phyloP scores from a whole-genome alignment of 1,284 basidiomycete genomes.

The Tetrapyrgos nigripes region DNA sequence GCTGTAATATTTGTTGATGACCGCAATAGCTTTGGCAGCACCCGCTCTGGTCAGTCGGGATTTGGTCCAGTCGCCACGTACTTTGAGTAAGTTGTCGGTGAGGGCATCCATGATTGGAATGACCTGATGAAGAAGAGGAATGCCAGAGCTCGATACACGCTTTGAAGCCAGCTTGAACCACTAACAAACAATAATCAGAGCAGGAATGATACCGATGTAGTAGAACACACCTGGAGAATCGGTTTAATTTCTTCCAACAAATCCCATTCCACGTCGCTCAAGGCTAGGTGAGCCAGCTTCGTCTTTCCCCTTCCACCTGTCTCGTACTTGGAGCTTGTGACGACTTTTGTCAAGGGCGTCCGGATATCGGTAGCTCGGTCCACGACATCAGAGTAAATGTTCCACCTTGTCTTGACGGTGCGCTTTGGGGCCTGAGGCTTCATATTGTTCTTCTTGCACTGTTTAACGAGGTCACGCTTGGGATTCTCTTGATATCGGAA shows the following conservation, averaged over 20 bases:
- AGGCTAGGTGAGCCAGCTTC: neutral
- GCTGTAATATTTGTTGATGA: neutral
- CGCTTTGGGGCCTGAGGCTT: conserved; percentile 10
- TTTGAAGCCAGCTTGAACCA: neutral
- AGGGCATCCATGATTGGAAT: conserved; percentile 1
- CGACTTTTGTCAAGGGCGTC: conserved; percentile 6
- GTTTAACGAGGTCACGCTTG: neutral
- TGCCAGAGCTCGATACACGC: neutral
- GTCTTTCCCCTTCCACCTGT: neutral
- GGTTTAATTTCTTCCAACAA: conserved; percentile 4
- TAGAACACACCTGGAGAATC: neutral
- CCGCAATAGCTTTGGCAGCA: conserved; percentile 1
- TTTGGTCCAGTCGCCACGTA: neutral
- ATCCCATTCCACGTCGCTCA: conserved; percentile 10
- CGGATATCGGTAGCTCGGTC: conserved; percentile 10
- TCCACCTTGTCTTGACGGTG: conserved; percentile 20
- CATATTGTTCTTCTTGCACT: neutral
- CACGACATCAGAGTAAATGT: conserved; percentile 14
- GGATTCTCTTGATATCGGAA: neutral
- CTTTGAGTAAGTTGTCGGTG: neutral
- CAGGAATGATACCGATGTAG: neutral
- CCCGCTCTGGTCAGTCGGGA: neutral
- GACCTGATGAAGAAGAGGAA: neutral
- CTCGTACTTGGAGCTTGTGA: neutral
- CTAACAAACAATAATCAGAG: neutral